Base-by-base conservation (phyloP, 2,329 filamentous ascomycete genomes). In the Macroventuria anomochaeta region DNA sequence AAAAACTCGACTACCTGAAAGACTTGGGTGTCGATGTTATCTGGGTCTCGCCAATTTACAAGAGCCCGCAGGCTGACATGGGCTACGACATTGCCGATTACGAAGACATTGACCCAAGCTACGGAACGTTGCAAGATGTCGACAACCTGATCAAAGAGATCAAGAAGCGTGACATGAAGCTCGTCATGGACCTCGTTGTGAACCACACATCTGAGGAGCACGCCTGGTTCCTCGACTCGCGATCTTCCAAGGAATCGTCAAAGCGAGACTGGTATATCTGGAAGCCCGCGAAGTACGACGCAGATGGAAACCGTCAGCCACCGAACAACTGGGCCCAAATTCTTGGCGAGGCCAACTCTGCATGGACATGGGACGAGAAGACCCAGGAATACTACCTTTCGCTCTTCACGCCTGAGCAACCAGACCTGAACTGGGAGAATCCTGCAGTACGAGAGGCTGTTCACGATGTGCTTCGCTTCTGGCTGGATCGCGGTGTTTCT, bases 341-440 rank as follows among this genome's bases (percentile, higher is more conserved):
- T 78, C 72, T 89, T 83, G 75, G 75, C 4, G 70, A 73, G 44
- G 73, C 73, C n/a, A 83, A 83, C 46, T 84, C 79, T 47, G 80
- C 82, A 0, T 91, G 88, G 89, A 80, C 85, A 33, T 93, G 85
- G 78, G 89, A 92, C 63, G 85, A 89, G 61, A 71, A 73, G 17
- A 90, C 88, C 0, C 80, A 83, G 21, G 88, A 93, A 72, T 93
- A 91, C 71, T 93, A 91, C 63, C 82, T 93, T 0, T 86, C 88
- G 48, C 80, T 95, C 10, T 96, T 91, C 70, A 86, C 88, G 1
- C 83, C 82, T 6, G 85, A 90, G 58, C 90, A 93, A 68, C 90
- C 91, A 0, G 91, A 95, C 64, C 78, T 95, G 4, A 95, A 95
- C 73, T 95, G 90, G 89, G 88, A 93, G 65, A 89, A 88, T 46